Base-by-base conservation (phyloP, 331 rosid species). In the Prunus yedoensis region DNA sequence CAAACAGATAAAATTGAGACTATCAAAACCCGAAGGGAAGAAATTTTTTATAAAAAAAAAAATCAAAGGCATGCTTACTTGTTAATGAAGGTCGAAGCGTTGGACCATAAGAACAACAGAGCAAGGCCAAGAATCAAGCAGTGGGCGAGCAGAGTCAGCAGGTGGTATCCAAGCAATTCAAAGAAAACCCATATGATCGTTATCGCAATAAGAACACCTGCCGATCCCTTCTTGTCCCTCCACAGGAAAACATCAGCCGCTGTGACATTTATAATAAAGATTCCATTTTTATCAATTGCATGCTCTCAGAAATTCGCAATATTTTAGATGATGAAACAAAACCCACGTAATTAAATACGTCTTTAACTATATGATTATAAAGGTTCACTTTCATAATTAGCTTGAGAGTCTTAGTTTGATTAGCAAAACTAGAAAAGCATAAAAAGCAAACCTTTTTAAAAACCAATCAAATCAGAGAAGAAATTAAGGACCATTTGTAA, bases 221-320 rank as follows among this genome's bases (percentile, higher is more conserved):
- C 93, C 0, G 98, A 90, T 68, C 87, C 68, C 87, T 95, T 95
- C 91, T 92, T 95, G 73, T 92, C 79, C 84, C 99, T 95, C 99
- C 99, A 95, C 41, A 95, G 82, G 79, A 92, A 85, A 70, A 95
- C 85, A 89, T 92, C 97, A 4, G 99, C 99, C 58, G 87, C 98
- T 92, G 96, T n/a, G 12, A 25, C 74, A 82, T 38, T 38, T 57
- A 57, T 27, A 47, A 10, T 9, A 72, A 74, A 47, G 69, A 72
- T 4, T 41, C 28, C 46, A 20, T 30, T 51, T 76, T 20, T 4
- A 52, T 25, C 59, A 52, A 4, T n/a, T 49, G 4, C 43, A 60
- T 27, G 27, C 16, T 60, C 66, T 25, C 49, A 10, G 2, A 20
- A 10, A n/a, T 73, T 45, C 9, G 27, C 12, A 2, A 43, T 3